Evolutionary conservation across 1,139 yeast species (phyloP).

Genomic region (Wickerhamiella pararugosa): DNA sequence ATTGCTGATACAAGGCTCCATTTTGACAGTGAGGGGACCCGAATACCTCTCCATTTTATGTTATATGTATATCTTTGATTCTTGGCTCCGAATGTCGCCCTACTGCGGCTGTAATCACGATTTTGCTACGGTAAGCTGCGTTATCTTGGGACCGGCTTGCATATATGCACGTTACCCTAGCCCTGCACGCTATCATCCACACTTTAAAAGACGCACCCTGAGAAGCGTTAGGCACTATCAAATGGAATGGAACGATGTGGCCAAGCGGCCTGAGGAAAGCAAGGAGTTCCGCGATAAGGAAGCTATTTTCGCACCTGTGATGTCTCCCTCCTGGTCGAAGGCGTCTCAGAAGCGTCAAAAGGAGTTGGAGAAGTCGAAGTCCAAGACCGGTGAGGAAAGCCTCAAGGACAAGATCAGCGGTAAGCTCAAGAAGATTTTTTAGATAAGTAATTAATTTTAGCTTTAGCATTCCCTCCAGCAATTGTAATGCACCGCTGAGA

Average conservation of each 20-base stretch:
- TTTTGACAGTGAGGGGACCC: too few species aligned
- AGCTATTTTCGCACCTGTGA: conserved; percentile 15
- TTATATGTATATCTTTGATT: too few species aligned
- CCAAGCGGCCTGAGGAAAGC: conserved; percentile 9
- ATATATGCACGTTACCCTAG: too few species aligned
- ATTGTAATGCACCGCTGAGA: too few species aligned
- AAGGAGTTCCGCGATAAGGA: conserved; percentile 10
- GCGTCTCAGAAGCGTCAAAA: conserved; percentile 8
- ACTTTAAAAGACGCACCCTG: background rate
- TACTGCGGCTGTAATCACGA: too few species aligned
- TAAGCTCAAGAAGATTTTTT: conserved; percentile 13
- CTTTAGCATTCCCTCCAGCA: too few species aligned
- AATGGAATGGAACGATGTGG: conserved; percentile 11
- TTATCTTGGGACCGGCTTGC: too few species aligned
- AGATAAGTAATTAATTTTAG: background rate
- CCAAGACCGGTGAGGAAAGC: conserved; percentile 7
- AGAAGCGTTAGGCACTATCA: background rate
- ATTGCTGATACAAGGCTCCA: too few species aligned
- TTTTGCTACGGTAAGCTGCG: too few species aligned
- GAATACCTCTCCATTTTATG: too few species aligned
- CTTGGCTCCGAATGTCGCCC: too few species aligned
- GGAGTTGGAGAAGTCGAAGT: conserved; percentile 7
- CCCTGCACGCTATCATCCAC: background rate
- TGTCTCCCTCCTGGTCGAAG: conserved; percentile 17
- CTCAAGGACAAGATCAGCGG: conserved; percentile 11